Evolutionary conservation across 139 green algal species (phyloP).

Genomic region (Limnomonas spitsbergensis): DNA sequence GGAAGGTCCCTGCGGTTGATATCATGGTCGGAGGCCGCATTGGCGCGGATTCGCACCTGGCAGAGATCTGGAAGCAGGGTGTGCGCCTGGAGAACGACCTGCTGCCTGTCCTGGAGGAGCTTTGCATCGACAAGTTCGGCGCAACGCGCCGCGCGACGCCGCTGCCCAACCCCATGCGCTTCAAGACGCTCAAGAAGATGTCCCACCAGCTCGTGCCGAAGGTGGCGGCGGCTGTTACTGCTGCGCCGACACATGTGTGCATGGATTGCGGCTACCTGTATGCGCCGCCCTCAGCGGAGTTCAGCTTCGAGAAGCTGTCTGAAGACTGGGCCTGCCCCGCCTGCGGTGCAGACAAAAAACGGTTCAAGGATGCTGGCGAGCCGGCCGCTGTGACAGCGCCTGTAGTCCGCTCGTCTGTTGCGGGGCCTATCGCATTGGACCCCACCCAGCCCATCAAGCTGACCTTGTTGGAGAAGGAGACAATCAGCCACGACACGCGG

Average conservation of each 20-base stretch:
- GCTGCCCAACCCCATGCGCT: neutral
- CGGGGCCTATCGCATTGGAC: slow-evolving; percentile 24
- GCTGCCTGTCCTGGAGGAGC: slow-evolving; percentile 63
- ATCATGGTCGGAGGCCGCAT: slow-evolving; percentile 21
- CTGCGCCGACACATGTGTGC: slow-evolving; percentile 10
- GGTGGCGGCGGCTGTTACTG: neutral
- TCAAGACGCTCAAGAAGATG: slow-evolving; percentile 18
- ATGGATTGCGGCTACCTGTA: slow-evolving; percentile 18
- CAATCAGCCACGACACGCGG: slow-evolving; percentile 80
- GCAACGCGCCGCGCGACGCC: slow-evolving; percentile 33
- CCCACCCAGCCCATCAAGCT: slow-evolving; percentile 56
- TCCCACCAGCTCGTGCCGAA: slow-evolving; percentile 1
- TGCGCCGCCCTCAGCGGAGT: neutral
- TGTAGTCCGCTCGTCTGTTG: neutral
- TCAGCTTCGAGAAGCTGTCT: slow-evolving; percentile 9
- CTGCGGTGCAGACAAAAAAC: slow-evolving; percentile 1
- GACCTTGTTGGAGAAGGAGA: slow-evolving; percentile 70
- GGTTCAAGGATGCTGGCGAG: neutral
- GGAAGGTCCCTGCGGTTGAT: slow-evolving; percentile 16
- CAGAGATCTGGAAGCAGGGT: slow-evolving; percentile 12
- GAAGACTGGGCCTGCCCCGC: slow-evolving; percentile 9
- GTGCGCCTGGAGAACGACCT: slow-evolving; percentile 53
- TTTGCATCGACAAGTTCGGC: slow-evolving; percentile 78
- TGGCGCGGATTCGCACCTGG: slow-evolving; percentile 15
- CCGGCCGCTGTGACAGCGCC: neutral